phyloP scores from a whole-genome alignment of 768 basidiomycete genomes.

The Tulasnella sp. region DNA sequence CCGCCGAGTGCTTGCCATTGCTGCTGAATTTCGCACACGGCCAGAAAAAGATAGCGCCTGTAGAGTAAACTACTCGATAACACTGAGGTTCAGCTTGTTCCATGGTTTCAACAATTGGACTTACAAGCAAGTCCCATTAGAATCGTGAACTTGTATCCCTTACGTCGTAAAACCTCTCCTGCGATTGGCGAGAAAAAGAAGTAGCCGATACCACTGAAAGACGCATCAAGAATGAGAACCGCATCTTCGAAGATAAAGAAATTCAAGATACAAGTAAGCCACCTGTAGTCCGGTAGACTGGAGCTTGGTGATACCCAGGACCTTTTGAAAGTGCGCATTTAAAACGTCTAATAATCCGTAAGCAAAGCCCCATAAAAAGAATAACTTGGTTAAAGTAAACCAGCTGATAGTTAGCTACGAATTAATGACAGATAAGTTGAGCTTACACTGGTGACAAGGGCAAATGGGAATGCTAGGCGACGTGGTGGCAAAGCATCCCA shows the following conservation, averaged over 20 bases:
- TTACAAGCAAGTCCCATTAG: slow-evolving; percentile 19
- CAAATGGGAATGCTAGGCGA: too few relatives aligned
- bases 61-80: slow-evolving; percentile 7
- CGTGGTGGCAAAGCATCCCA: too few relatives aligned
- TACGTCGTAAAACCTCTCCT: slow-evolving; percentile 24
- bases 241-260: neutral
- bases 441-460: slow-evolving; percentile 29
- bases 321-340: slow-evolving; percentile 31
- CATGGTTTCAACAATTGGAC: neutral
- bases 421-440: slow-evolving; percentile 24
- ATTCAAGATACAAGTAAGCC: slow-evolving; percentile 21
- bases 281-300: slow-evolving; percentile 31
- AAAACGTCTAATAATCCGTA: slow-evolving; percentile 26
- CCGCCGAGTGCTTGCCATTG: neutral
- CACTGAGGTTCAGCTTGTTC: neutral
- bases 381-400: neutral
- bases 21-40: slow-evolving; percentile 51
- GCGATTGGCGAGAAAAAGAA: slow-evolving; percentile 14
- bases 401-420: neutral
- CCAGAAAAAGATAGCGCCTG: slow-evolving; percentile 69
- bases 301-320: slow-evolving; percentile 29
- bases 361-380: slow-evolving; percentile 15
- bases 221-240: neutral
- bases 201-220: slow-evolving; percentile 9
- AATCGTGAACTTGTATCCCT: slow-evolving; percentile 48